Evolutionary conservation across 2,329 filamentous ascomycete genomes (phyloP), one percentile per base, ranked within the genome.

Genomic region (Aureobasidium pullulans): DNA sequence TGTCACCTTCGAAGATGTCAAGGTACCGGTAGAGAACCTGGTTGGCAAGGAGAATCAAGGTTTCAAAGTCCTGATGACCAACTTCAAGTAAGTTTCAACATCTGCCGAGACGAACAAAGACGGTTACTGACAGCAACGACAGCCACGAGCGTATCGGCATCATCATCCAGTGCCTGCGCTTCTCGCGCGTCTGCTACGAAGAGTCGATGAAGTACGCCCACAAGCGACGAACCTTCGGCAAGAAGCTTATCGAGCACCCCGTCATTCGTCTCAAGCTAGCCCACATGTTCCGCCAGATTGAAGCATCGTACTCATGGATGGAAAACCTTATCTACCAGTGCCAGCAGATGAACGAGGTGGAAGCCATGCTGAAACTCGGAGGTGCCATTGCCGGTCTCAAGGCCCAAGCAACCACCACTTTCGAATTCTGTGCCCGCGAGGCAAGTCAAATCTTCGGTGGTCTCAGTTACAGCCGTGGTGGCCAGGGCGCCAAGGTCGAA

Each of bases 131-230:
- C 49, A 44, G 8, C 96, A 96, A 82, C 96, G 96, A 31, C 81
- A 97, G 97, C 83, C 94, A 97, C 81, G 94, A 99, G 79, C 90
- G 94, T 64, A 92, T 99, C 67, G 94, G 94, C 63, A 97, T 99
- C 76, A 92, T 97, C 77, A 97, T 97, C 79, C 94, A 99, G 77
- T 96, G 87, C 70, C 75, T 96, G 65, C 91, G 94, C 70, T 97
- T 99, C 83, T 87, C 89, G 44, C 91, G 94, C 66, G 93, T 97
- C 66, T 96, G 92, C 82, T 96, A 90, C 80, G 93, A 97, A 73
- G 94, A 99, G 77, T 89, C 88, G 28, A 84, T 97, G 74, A 95
- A 95, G 75, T 99, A 96, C 77, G 92, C 91, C 63, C 89, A 94
- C 84, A 99, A 99, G 85, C 90, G 94, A 66, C 86, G 86, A 68